Base-by-base conservation (phyloP, 2,329 filamentous ascomycete species). In the Aspergillus neoniger region DNA sequence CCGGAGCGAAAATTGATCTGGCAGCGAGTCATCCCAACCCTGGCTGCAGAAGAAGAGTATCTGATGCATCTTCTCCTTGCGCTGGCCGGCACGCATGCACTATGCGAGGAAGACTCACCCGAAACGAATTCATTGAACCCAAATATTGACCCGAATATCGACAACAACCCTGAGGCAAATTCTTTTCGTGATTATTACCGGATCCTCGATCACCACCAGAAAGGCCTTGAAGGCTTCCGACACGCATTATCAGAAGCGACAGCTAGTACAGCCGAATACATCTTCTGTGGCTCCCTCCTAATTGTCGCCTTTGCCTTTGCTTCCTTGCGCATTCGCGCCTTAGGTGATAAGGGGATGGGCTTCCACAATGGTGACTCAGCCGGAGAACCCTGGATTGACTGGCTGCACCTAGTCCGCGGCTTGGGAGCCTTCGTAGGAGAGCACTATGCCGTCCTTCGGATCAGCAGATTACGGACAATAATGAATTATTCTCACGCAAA, bases 41-140 rank as follows among this genome's bases (percentile, higher is more conserved):
- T 69, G 0, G 69, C 67, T 8, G n/a, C 59, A 5, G 56, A 52
- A 2, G 54, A 66, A 14, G 57, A 61, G 14, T 68, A 60, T 23
- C 14, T 71, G 36, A 71, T 71, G 69, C 67, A 70, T 51, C 44
- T 71, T n/a, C 55, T 70, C 30, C 56, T 71, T 3, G 67, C 67
- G 8, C 52, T 71, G n/a, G 65, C 68, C 2, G 68, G 69, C 7
- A 6, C 67, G 6, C 56, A 71, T 55, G 30, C 62, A 5, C 39
- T 67, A 39, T 65, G 32, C 49, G 36, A 54, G 38, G 52, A 14
- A 15, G 32, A 36, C 12, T 36, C 32, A 6, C 32, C 12, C 32
- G 12, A 15, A 5, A 14, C 12, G 12, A 36, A 14, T 15, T 3
- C 12, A 14, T 36, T 36, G 12, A 14, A 14, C 32, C 12, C 32